Evolutionary conservation across 1,139 yeast species (phyloP), one percentile per base, ranked within the genome.

Genomic region (Sugiyamaella paludigena): DNA sequence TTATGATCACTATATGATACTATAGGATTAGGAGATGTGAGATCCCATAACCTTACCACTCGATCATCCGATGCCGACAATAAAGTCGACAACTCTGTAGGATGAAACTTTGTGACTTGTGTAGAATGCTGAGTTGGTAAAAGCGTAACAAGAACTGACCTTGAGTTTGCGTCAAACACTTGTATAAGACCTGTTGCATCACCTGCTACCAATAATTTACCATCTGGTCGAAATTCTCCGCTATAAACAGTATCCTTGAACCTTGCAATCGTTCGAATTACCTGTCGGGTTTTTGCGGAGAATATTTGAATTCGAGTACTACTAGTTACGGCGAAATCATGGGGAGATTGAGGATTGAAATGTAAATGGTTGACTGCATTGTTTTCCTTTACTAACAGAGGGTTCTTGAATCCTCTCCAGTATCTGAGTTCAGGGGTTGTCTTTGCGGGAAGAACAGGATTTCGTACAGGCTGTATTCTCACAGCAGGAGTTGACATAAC

Each of bases 341-440:
- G 83, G 4, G 97, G 96, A 19, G 84, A 72, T 40, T 75, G 78
- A 0, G 97, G 96, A 63, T 87, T 91, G 74, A 92, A 94, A 57
- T 84, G 79, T 50, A 92, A 83, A 63, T 88, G 95, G 36, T 86
- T 83, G 47, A 94, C 88, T 29, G 97, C 87, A 65, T 87, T 89
- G 70, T 87, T 92, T 68, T 94, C 98, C 68, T 92, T 92, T 43
- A 91, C 91, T 43, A 92, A 75, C 63, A 91, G 91, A 1, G 98
- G 94, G 58, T 81, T 85, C 50, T 80, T 74, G 63, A 79, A 84
- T 11, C 91, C 89, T 60, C 95, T 76, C 98, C 98, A 94, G 71
- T 87, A 92, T 59, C 94, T 76, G 64, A 89, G 95, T 61, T 92
- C 98, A 0, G 98, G 92, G 0, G 97, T 89, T 2, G 92, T 84